Evolutionary conservation across 73 alveolate genomes (phyloP), one percentile per base, ranked within the genome.

Genomic region (Effrenium voratum): DNA sequence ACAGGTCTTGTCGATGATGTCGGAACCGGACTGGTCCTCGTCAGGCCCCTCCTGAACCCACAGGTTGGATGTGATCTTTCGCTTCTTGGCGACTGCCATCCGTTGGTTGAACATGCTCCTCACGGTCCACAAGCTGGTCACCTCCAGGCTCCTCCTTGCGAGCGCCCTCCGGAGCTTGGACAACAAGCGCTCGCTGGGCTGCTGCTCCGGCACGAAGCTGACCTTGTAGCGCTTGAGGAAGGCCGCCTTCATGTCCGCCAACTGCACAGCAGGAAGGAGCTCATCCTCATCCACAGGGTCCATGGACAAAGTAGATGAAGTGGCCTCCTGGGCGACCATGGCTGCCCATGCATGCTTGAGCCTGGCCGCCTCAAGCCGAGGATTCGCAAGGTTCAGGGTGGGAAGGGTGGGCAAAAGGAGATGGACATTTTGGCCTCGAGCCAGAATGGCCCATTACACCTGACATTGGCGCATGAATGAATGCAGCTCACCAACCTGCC

Each of bases 301-400:
- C 77, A 63, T 8, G 38, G 77, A 4, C 77, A 63, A 15, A 8
- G 77, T 8, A 30, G 82, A 6, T 4, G 46, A 32, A 28, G 32
- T 34, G 50, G 32, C 82, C 47, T n/a, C 82, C 4, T 2, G 50
- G 47, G 82, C 45, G 3, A 6, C 38, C 82, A 36, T 38, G 15
- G 82, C 82, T 28, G 82, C 49, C 82, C 82, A 72, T 19, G 50
- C 45, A 5, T 72, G 82, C 49, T 47, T 5, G n/a, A 72, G 82
- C 28, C 82, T 32, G 82, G 82, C 45, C 38, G 5, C 15, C 82
- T 72, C 49, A 45, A 72, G 82, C 82, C 47, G 32, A 6, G 50
- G 46, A 36, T 72, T 72, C 41, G 6, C 43, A 13, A 66, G 40
- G 77, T 32, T 28, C 19, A 8, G 63, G 19, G 19, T 52, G 19